Evolutionary conservation across 2,329 filamentous ascomycete species (phyloP).

Genomic region (Aspergillus fumigatus): DNA sequence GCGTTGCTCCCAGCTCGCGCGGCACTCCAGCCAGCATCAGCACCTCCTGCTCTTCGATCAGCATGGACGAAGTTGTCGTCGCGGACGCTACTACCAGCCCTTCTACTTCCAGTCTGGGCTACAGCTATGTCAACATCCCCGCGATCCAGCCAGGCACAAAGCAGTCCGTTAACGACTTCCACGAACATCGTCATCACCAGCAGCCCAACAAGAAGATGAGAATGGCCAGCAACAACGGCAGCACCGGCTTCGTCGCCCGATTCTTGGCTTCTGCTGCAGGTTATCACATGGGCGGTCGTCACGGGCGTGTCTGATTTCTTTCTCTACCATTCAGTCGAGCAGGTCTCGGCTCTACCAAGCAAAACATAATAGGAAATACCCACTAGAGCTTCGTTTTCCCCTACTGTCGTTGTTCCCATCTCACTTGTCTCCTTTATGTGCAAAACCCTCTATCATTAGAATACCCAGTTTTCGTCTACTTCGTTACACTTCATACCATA

Average conservation of each 20-base stretch:
- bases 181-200: conserved; percentile 10
- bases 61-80: conserved; percentile 32
- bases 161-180: conserved; percentile 17
- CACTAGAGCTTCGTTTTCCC: not conserved
- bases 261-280: conserved; percentile 41
- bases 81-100: conserved; percentile 32
- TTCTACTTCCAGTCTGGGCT: conserved; percentile 24
- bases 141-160: conserved; percentile 29
- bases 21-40: conserved; percentile 42
- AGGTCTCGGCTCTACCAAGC: conserved; percentile 1
- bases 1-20: conserved; percentile 39
- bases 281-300: conserved; percentile 37
- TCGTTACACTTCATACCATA: not conserved
- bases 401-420: not conserved
- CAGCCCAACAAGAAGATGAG: conserved; percentile 42
- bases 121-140: conserved; percentile 33
- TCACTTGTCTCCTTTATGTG: not conserved
- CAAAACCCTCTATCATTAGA: not conserved
- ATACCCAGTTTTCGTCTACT: not conserved
- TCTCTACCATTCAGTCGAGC: conserved; percentile 1
- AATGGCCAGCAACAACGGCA: conserved; percentile 22
- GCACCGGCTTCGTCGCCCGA: conserved; percentile 39
- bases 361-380: not conserved
- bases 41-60: conserved; percentile 34
- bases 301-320: conserved; percentile 17